Evolutionary conservation across 495 filamentous ascomycete species (phyloP), one percentile per base, ranked within the genome.

Genomic region (Penicillium paxilli): DNA sequence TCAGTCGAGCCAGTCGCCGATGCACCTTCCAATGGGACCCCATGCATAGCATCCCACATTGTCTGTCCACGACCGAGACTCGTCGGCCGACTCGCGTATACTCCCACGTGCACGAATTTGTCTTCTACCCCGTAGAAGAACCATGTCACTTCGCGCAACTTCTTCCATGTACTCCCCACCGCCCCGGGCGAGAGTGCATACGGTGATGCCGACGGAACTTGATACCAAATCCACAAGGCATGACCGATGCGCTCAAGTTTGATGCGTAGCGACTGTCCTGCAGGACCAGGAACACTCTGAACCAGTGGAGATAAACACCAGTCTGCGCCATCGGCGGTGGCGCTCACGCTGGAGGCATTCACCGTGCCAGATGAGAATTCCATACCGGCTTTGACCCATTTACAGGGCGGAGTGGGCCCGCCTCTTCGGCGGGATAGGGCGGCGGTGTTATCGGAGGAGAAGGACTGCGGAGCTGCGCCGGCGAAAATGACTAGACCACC

Each of bases 401-500:
- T 83, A 45, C 77, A 76, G 5, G 72, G 68, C 9, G 58, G 65
- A n/a, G 21, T 49, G 14, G 41, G 44, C 20, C 50, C 46, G 10
- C 46, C 45, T 14, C 51, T 58, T 24, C 60, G 52, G 23, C 8
- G 35, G 19, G 64, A 51, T 44, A 58, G 52, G 9, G 44, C 41
- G 12, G 48, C 23, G 3, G 54, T 35, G 8, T n/a, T n/a, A n/a
- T 66, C 66, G 1, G 69, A 62, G 1, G 67, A 64, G 28, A 66
- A 57, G 1, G 75, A 66, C 52, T 72, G 67, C 0, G 91, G 80
- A 21, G 88, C 77, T 14, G 85, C 85, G 49, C 89, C 89, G 40
- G 87, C 84, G 52, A 91, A 91, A 51, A 90, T 84, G 54, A 89
- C 88, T 60, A 95, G 86, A 11, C 87, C 89, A 33, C 73, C 75